A percentile compares a stretch with the other conserved stretches of the same genome.
Conservation (phyloP, 2,329 filamentous ascomycete species). For the Exophiala aquamarina region DNA sequence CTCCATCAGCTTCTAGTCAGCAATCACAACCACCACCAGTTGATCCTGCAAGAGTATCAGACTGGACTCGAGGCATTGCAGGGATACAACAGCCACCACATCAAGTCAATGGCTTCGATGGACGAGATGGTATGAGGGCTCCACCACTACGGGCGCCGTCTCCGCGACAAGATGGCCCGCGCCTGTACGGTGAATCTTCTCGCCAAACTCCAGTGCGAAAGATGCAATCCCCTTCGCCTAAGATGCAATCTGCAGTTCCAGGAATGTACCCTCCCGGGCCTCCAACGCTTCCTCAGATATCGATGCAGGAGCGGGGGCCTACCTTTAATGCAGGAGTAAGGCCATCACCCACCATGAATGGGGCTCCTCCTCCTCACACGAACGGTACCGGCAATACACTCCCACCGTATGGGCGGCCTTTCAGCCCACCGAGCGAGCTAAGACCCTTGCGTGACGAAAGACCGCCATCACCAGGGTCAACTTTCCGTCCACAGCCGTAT, state of each 20-base stretch:
- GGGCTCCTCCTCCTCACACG: conserved; percentile 50
- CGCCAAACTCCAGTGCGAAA: conserved; percentile 53
- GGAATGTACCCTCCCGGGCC: conserved; percentile 46
- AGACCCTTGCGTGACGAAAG: conserved; percentile 79
- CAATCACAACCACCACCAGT: conserved; percentile 47
- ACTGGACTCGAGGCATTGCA: conserved; percentile 68
- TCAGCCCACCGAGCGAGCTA: conserved; percentile 80
- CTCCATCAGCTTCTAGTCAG: conserved; percentile 48
- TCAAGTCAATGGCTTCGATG: conserved; percentile 76
- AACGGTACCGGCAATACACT: conserved; percentile 57
- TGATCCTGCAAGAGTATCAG: conserved; percentile 55
- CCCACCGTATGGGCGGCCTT: conserved; percentile 71
- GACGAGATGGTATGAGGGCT: conserved; percentile 69
- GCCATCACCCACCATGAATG: conserved; percentile 57
- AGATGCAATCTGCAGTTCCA: conserved; percentile 54
- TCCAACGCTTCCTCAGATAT: conserved; percentile 53
- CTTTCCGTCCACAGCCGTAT: conserved; percentile 79
- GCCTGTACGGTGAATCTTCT: conserved; percentile 66
- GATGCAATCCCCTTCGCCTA: conserved; percentile 59
- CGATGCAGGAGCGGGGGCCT: conserved; percentile 47
- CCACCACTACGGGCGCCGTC: conserved; percentile 71
- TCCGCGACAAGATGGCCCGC: conserved; percentile 70
- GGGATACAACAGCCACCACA: conserved; percentile 67
- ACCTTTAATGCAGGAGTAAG: conserved; percentile 32
- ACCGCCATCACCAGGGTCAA: conserved; percentile 86